These are phyloP conservation scores for Leishmania guyanensis DNA, from an alignment of 208 protist species.

Conservation along the genomic window DNA sequence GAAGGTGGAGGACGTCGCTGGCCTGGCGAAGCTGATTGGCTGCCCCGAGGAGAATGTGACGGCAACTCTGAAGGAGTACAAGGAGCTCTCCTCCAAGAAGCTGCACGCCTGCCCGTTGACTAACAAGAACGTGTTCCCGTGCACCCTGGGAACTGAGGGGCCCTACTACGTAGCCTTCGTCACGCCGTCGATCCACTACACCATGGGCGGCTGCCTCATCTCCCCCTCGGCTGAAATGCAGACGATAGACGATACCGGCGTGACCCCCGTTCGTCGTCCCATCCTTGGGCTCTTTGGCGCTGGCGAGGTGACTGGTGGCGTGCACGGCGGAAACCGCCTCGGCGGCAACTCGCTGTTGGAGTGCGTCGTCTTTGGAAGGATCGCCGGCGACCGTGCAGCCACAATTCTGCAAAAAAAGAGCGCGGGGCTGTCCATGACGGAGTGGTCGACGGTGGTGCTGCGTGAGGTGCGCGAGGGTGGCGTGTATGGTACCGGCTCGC, in stretches of 20 bases:
- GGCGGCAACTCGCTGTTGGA: conserved; percentile 96
- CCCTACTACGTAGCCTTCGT: conserved; percentile 87
- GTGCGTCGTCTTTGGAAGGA: conserved; percentile 70
- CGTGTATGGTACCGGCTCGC: conserved; percentile 50
- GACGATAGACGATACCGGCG: conserved; percentile 30
- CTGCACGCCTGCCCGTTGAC: conserved; percentile 49
- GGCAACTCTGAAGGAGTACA: conserved; percentile 66
- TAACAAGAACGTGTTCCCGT: conserved; percentile 87
- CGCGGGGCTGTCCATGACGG: conserved; percentile 41
- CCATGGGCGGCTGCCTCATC: conserved; percentile 96
- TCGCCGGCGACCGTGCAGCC: conserved; percentile 78
- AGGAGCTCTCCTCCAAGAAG: conserved; percentile 38
- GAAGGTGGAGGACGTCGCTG: conserved; percentile 47
- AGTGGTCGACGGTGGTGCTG: conserved; percentile 51
- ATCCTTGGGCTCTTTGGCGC: conserved; percentile 94
- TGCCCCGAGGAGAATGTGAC: conserved; percentile 43
- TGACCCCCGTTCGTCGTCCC: conserved; percentile 43
- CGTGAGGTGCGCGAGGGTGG: conserved; percentile 50
- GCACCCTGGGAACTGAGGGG: conserved; percentile 56
- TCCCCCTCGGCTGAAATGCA: conserved; percentile 85
- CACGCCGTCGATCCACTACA: conserved; percentile 97
- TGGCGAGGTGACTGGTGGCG: conserved; percentile 96
- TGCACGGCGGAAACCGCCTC: conserved; percentile 97
- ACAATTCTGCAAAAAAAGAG: conserved; percentile 63
- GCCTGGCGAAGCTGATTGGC: conserved; percentile 72